These are phyloP conservation scores for Furcasterigmium furcatum DNA, from an alignment of 2,329 filamentous ascomycete genomes.

Conservation along the genomic window DNA sequence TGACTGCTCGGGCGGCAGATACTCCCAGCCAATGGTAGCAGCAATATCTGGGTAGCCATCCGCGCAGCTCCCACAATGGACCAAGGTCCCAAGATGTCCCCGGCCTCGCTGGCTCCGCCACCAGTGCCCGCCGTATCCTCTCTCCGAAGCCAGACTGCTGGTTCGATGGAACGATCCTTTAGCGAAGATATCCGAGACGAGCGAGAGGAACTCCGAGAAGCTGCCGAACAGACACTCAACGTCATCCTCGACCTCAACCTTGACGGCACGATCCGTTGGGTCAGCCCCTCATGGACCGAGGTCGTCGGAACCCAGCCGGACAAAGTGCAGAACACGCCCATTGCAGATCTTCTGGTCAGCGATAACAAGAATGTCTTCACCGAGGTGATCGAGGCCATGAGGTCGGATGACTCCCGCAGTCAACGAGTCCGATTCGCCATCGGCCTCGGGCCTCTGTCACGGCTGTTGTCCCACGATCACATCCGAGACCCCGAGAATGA, in stretches of 20 bases:
- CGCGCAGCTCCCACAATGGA: slow-evolving; percentile 38
- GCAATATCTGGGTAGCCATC: slow-evolving; percentile 21
- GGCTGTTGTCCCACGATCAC: slow-evolving; percentile 48
- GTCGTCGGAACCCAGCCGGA: slow-evolving; percentile 79
- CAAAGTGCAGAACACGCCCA: slow-evolving; percentile 70
- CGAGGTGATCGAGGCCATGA: slow-evolving; percentile 83
- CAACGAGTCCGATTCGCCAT: slow-evolving; percentile 83
- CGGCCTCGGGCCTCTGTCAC: slow-evolving; percentile 65
- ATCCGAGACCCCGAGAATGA: slow-evolving; percentile 28
- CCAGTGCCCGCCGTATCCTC: slow-evolving; percentile 43
- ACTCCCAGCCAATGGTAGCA: slow-evolving; percentile 25
- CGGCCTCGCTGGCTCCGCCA: slow-evolving; percentile 43
- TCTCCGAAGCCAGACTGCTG: slow-evolving; percentile 45
- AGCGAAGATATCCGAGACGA: slow-evolving; percentile 92
- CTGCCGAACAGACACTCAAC: slow-evolving; percentile 93
- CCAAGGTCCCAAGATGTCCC: slow-evolving; percentile 26
- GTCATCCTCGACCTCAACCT: slow-evolving; percentile 93
- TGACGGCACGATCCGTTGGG: slow-evolving; percentile 89
- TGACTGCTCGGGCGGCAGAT: background rate
- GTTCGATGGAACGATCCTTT: slow-evolving; percentile 61
- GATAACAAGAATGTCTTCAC: slow-evolving; percentile 79
- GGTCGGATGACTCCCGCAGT: slow-evolving; percentile 88
- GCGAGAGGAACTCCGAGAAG: slow-evolving; percentile 89
- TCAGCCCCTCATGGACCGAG: slow-evolving; percentile 93
- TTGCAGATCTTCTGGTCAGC: slow-evolving; percentile 75